Evolutionary conservation across 495 filamentous ascomycete species (phyloP).

Genomic region (Pyronema domesticum): DNA sequence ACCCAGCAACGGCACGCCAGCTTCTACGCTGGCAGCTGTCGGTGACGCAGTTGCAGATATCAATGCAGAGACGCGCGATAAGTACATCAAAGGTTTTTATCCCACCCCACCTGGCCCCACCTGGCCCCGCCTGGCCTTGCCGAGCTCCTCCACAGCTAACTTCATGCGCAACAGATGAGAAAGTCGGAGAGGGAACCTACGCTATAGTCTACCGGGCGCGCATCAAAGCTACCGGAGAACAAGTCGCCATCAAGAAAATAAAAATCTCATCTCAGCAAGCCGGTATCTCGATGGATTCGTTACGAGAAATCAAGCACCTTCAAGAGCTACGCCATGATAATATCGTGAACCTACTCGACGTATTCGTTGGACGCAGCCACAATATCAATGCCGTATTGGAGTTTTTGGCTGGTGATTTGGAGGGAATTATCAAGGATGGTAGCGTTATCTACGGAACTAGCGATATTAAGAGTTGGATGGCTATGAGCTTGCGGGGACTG

Average conservation of each 20-base stretch:
- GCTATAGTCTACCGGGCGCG: constrained; percentile 85
- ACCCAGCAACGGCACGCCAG: neutral
- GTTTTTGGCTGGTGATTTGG: constrained; percentile 83
- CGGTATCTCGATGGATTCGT: constrained; percentile 79
- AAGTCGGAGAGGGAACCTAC: constrained; percentile 92
- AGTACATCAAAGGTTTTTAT: constrained; percentile 66
- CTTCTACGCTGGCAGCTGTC: neutral
- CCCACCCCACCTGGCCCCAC: neutral
- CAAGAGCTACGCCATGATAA: constrained; percentile 94
- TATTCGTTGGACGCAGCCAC: constrained; percentile 82
- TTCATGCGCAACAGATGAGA: constrained; percentile 41
- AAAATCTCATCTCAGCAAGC: constrained; percentile 52
- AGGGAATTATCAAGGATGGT: constrained; percentile 75
- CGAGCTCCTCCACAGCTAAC: neutral
- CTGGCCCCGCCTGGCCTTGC: constrained; percentile 1
- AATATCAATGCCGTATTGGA: constrained; percentile 92
- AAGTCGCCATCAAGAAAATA: constrained; percentile 96
- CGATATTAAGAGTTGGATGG: constrained; percentile 97
- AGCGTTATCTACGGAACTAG: constrained; percentile 53
- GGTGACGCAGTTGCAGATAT: constrained; percentile 34
- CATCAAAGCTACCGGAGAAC: constrained; percentile 43
- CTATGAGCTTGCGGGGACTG: constrained; percentile 79
- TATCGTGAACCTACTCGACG: constrained; percentile 75
- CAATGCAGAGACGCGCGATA: constrained; percentile 68
- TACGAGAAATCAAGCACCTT: constrained; percentile 85